phyloP scores from a whole-genome alignment of 306 rosid genomes.

The Vigna reflexopilosa region DNA sequence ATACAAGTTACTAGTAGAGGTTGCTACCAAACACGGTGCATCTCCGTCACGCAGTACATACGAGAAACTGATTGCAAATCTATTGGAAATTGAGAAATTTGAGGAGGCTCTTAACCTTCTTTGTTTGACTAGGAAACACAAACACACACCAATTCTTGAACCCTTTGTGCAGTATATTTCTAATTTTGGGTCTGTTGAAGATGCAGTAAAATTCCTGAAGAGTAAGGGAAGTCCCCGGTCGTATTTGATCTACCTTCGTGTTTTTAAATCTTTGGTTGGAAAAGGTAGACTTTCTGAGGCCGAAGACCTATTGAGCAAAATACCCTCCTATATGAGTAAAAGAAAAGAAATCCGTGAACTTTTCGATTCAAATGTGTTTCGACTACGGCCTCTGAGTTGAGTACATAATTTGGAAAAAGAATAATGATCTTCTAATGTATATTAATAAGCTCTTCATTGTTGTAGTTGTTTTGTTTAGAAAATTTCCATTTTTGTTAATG shows the following conservation, averaged over 20 bases:
- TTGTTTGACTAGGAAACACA: conserved; percentile 67
- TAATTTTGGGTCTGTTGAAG: conserved; percentile 77
- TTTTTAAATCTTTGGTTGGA: conserved; percentile 68
- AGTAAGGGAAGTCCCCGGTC: conserved; percentile 48
- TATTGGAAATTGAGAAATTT: conserved; percentile 58
- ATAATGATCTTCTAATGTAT: neutral
- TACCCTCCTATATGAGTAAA: conserved; percentile 65
- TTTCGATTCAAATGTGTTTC: conserved; percentile 48
- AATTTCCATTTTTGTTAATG: neutral
- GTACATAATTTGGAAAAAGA: neutral
- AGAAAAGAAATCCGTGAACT: conserved; percentile 57
- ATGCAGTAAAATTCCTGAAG: conserved; percentile 72
- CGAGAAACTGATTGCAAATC: conserved; percentile 62
- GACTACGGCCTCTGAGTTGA: neutral
- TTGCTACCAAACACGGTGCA: conserved; percentile 50
- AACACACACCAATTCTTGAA: conserved; percentile 59
- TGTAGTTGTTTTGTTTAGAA: neutral
- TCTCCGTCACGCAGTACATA: conserved; percentile 76
- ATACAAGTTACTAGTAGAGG: conserved; percentile 62
- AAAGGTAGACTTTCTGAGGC: conserved; percentile 80
- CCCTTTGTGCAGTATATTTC: conserved; percentile 70
- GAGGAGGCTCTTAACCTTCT: conserved; percentile 81
- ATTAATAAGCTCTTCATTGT: neutral
- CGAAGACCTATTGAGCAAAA: conserved; percentile 67
- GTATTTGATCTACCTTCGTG: conserved; percentile 59